Percentiles rank a stretch among this genome's conserved stretches.
Evolutionary conservation across 1,284 basidiomycete species (phyloP).

Genomic region (Trichosporon sp.): DNA sequence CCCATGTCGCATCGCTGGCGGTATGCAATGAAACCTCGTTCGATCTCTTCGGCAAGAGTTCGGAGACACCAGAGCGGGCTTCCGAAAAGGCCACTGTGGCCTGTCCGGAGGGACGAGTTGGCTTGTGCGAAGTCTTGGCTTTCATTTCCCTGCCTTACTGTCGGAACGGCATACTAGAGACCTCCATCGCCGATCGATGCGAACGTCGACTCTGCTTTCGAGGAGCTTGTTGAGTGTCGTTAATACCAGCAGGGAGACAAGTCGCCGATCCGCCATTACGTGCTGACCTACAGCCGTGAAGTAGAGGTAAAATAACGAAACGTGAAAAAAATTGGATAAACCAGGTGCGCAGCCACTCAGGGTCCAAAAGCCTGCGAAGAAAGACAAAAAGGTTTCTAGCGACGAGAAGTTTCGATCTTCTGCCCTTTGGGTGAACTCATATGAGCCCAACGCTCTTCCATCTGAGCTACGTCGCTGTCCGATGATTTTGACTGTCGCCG

Average conservation of each 20-base stretch:
- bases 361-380: not conserved
- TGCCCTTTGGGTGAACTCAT: conserved; percentile 1
- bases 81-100: not conserved
- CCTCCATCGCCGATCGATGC: too few species aligned
- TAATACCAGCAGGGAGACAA: too few species aligned
- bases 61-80: too few species aligned
- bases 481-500: not conserved
- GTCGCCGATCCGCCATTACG: too few species aligned
- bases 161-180: too few species aligned
- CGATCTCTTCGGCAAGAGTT: too few species aligned
- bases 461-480: conserved; percentile 3
- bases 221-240: too few species aligned
- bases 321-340: not conserved
- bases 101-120: not conserved
- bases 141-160: not conserved
- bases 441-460: conserved; percentile 4
- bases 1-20: too few species aligned
- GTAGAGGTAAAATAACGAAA: too few species aligned
- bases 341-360: not conserved
- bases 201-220: too few species aligned
- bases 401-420: conserved; percentile 5
- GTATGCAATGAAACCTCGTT: not conserved
- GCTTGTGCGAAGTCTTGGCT: not conserved
- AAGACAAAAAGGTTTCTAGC: not conserved
- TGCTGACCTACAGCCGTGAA: too few species aligned